These are phyloP conservation scores for Sclerotinia glacialis DNA, from an alignment of 2,329 filamentous ascomycete genomes.

Conservation along the genomic window DNA sequence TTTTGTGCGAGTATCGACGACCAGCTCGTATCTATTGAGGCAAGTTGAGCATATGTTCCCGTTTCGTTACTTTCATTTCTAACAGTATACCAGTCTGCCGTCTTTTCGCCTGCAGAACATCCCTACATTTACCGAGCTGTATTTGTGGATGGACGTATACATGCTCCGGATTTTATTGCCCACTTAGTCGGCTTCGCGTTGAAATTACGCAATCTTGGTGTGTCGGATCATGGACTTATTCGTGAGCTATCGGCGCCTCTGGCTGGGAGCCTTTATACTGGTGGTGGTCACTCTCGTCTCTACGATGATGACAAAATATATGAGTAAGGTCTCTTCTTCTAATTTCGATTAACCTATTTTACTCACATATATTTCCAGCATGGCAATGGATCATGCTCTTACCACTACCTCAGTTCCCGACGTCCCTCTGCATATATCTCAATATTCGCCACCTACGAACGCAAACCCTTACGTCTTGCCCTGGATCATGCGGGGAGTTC, in stretches of 20 bases:
- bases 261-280: conserved; percentile 85
- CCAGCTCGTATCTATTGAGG: conserved; percentile 89
- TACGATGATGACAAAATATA: conserved; percentile 91
- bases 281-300: conserved; percentile 88
- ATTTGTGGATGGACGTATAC: conserved; percentile 88
- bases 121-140: conserved; percentile 95
- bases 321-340: conserved; percentile 48
- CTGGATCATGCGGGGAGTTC: conserved; percentile 89
- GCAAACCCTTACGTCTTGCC: conserved; percentile 87
- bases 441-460: conserved; percentile 49
- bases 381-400: conserved; percentile 69
- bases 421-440: conserved; percentile 50
- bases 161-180: conserved; percentile 90
- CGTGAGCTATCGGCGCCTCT: conserved; percentile 84
- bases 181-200: conserved; percentile 90
- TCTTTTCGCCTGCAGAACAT: conserved; percentile 81
- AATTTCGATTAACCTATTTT: neutral
- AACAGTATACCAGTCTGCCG: conserved; percentile 60
- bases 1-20: conserved; percentile 96
- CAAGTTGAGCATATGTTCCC: conserved; percentile 39
- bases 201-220: conserved; percentile 88
- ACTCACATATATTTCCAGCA: conserved; percentile 41
- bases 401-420: conserved; percentile 62
- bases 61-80: conserved; percentile 29
- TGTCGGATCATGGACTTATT: conserved; percentile 90